Percentiles rank a stretch among this genome's conserved stretches.
Evolutionary conservation across 352 stramenopile genomes (phyloP).

Genomic region (Phytophthora citrophthora): DNA sequence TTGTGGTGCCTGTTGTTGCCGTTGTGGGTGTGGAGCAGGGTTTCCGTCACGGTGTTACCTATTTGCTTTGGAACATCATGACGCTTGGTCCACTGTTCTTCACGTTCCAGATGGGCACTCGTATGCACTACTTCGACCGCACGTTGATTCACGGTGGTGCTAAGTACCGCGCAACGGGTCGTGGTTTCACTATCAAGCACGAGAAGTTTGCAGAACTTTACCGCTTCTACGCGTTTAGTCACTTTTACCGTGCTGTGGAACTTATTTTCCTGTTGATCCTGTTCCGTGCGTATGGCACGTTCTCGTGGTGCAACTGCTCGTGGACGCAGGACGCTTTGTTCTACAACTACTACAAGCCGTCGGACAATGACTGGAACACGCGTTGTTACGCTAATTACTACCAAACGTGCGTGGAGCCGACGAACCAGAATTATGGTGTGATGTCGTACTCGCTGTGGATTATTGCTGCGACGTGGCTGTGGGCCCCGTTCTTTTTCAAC

Average conservation of each 20-base stretch:
- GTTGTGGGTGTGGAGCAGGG: constrained; percentile 98
- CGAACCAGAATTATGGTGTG: constrained; percentile 97
- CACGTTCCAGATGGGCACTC: constrained; percentile 99
- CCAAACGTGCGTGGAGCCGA: constrained; percentile 92
- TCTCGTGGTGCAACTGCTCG: constrained; percentile 93
- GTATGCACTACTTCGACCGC: constrained; percentile 98
- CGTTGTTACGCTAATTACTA: constrained; percentile 88
- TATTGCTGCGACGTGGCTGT: constrained; percentile 91
- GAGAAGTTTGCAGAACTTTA: constrained; percentile 98
- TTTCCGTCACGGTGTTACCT: constrained; percentile 93
- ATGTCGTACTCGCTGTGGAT: constrained; percentile 98
- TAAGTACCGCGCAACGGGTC: constrained; percentile 98
- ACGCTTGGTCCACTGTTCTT: constrained; percentile 98
- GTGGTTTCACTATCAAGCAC: constrained; percentile 99
- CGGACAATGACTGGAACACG: constrained; percentile 78
- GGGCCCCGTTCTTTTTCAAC: constrained; percentile 95
- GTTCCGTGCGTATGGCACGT: constrained; percentile 92
- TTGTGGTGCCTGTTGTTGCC: constrained; percentile 97
- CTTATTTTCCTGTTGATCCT: constrained; percentile 87
- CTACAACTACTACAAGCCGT: constrained; percentile 81
- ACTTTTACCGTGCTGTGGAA: constrained; percentile 98
- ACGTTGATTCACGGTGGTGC: constrained; percentile 97
- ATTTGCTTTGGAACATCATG: constrained; percentile 95
- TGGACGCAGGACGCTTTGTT: constrained; percentile 77
- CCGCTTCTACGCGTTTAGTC: constrained; percentile 97